Base-by-base conservation (phyloP, 495 filamentous ascomycete species). In the Daldinia decipiens region DNA sequence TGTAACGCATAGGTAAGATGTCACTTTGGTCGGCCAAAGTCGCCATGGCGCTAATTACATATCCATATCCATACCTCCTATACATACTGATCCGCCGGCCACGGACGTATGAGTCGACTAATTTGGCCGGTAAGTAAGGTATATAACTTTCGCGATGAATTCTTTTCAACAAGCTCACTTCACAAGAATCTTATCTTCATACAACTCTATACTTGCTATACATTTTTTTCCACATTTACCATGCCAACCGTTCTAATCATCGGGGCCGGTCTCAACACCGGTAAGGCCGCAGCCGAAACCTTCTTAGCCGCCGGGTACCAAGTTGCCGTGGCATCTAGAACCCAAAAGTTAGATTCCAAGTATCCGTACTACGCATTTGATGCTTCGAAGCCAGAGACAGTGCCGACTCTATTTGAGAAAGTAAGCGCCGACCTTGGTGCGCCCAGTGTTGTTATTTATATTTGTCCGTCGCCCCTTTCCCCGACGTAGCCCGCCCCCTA, bases 301-400 rank as follows among this genome's bases (percentile, higher is more conserved):
- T 84, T 85, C 69, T 72, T 76, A 58, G 74, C 59, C 47, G 77
- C 76, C 13, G 82, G 82, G 50, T 85, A 81, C 75, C 70, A 79
- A 36, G 79, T 85, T 45, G 83, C 83, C 7, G 55, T 83, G 24
- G 81, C 77, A 6, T 81, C 84, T 15, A 69, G 71, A 39, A 70
- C 72, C 9, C 59, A 70, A 31, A 70, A 51, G 38, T 36, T 72
- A 5, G 69, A 72, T 56, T 12, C 68, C 15, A 73, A 79, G 5
- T 72, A 62, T 47, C 78, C 78, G 31, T 72, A 77, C 38, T 76
- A 83, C 65, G 50, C 72, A 8, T 77, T 80, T n/a, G 82, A 86
- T 71, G 79, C 81, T 15, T 50, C 76, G 17, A 72, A 83, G 2
- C 79, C 83, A 15, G 63, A 72, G 7, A 69, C 76, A 3, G 71